Evolutionary conservation across 139 green algal species (phyloP), one percentile per base, ranked within the genome.

Genomic region (Nannochloris sp.): DNA sequence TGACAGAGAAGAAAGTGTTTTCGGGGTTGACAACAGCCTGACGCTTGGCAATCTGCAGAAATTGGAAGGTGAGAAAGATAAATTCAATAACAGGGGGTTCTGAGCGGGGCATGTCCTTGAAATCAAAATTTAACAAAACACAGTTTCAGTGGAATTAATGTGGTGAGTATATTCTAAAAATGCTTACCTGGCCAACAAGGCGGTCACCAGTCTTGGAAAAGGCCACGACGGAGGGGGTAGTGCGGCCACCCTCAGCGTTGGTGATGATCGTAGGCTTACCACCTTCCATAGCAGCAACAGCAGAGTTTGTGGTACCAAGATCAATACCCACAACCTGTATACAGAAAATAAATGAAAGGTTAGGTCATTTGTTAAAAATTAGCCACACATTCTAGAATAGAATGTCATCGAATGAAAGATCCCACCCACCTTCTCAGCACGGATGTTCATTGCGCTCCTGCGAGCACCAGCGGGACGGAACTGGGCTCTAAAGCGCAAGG

Each of bases 1-100:
- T 99, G 7, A 99, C 95, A 29, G 85, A 95, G 80, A 94, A 97
- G 76, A 99, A 98, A 31, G 95, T 99, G 83, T 99, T 98, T 73
- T 97, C 89, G 2, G 95, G 92, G 82, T 99, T 99, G 5, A 97
- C 92, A 44, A 98, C 92, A 3, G 82, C 94, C 80, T 99, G 94
- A 27, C 93, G 85, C 85, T 99, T 99, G 56, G 94, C 94, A 42
- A 98, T 97, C 88, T 98, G 89, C 46, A 61, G 27, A 31, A 31
- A 59, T 6, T 9, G 63, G 2, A 13, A 45, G 19, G 23, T 44
- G 3, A 32, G n/a, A 4, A n/a, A 35, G 6, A 61, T 47, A 6
- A 14, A 59, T 8, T 33, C 15, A 44, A 31, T n/a, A 29, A 34
- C 35, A 57, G 37, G 0, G 23, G 37, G 0, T 29, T 30, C 19